Percentiles rank a stretch among this genome's conserved stretches.
Evolutionary conservation across 768 basidiomycete species (phyloP).

Genomic region (Phanerodontia chrysosporium): DNA sequence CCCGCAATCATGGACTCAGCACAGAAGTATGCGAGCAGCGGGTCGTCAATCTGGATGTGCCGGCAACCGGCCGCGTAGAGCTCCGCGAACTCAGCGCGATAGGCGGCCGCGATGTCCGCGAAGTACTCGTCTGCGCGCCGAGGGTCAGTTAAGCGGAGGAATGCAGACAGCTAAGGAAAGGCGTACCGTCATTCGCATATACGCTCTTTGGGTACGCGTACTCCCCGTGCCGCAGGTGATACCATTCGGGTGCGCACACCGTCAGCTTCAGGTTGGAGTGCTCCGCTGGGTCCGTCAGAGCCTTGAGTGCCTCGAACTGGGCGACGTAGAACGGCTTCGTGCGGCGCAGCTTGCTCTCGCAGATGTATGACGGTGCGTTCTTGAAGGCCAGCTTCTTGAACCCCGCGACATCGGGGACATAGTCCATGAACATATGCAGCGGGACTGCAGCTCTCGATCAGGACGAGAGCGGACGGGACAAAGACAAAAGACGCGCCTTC

Average conservation of each 20-base stretch:
- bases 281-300: slow-evolving; percentile 55
- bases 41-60: slow-evolving; percentile 46
- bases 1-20: slow-evolving; percentile 47
- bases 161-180: slow-evolving; percentile 15
- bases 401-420: slow-evolving; percentile 31
- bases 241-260: slow-evolving; percentile 69
- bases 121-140: slow-evolving; percentile 38
- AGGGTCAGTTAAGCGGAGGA: neutral
- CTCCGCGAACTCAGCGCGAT: slow-evolving; percentile 39
- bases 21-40: slow-evolving; percentile 61
- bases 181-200: slow-evolving; percentile 55
- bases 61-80: slow-evolving; percentile 41
- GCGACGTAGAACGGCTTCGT: slow-evolving; percentile 58
- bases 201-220: slow-evolving; percentile 57
- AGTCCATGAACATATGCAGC: slow-evolving; percentile 37
- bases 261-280: slow-evolving; percentile 68
- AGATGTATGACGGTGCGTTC: slow-evolving; percentile 27
- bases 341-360: slow-evolving; percentile 55
- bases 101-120: slow-evolving; percentile 43
- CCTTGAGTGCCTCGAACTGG: slow-evolving; percentile 59
- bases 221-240: slow-evolving; percentile 62
- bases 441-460: slow-evolving; percentile 15
- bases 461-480: neutral
- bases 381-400: slow-evolving; percentile 31
- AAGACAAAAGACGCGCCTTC: slow-evolving; percentile 33